Conservation (phyloP, 2,329 filamentous ascomycete species). For the Fusarium acutatum region DNA sequence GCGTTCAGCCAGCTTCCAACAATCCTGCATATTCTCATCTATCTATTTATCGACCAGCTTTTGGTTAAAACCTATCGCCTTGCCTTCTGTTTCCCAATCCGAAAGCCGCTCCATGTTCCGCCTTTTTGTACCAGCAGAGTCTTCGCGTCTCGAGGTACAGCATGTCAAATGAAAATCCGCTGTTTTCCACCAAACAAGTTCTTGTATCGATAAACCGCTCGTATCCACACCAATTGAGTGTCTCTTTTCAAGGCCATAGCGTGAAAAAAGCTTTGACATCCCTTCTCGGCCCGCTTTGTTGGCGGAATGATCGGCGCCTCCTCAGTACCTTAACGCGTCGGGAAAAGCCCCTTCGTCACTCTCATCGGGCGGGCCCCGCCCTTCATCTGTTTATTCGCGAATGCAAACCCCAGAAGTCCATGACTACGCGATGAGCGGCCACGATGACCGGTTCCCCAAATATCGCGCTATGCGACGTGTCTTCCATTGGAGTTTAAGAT, state of each 20-base stretch:
- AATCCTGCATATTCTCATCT: not conserved
- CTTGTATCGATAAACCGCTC: too few species aligned
- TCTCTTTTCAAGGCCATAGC: too few species aligned
- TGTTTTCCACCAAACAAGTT: not conserved
- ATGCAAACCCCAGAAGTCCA: not conserved
- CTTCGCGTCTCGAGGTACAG: not conserved
- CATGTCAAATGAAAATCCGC: accelerated
- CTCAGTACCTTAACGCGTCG: not conserved
- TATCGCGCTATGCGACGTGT: not conserved
- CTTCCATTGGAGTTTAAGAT: too few species aligned
- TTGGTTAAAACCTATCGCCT: not conserved
- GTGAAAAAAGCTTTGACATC: not conserved
- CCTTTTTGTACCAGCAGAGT: not conserved
- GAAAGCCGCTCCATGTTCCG: not conserved
- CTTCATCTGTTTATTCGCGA: not conserved
- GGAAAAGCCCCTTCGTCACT: not conserved
- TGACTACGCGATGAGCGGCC: too few species aligned
- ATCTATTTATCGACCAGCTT: not conserved
- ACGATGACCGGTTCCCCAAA: not conserved
- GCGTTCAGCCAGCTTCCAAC: not conserved
- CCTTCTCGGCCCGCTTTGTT: not conserved
- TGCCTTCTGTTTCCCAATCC: not conserved
- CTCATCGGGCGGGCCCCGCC: not conserved
- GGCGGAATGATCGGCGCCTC: not conserved
- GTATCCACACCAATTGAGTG: not conserved